Evolutionary conservation across 2,329 filamentous ascomycete species (phyloP).

Genomic region (Colletotrichum limetticola): DNA sequence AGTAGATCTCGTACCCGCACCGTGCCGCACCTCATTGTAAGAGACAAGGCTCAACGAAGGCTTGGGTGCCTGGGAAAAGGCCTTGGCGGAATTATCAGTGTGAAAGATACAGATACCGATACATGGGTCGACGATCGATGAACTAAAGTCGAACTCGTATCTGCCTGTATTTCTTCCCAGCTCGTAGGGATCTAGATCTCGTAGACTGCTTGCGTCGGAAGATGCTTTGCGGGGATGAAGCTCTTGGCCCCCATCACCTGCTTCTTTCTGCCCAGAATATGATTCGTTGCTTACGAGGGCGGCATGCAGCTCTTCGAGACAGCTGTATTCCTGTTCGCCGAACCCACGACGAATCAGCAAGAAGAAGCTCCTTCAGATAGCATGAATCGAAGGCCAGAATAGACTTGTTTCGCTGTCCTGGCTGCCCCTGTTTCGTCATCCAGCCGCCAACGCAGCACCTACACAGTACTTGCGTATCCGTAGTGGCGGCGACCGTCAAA

Average conservation of each 20-base stretch:
- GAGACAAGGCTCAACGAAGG: neutral
- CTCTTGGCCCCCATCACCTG: neutral
- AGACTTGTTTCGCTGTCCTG: constrained; percentile 15
- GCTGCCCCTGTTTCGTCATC: constrained; percentile 14
- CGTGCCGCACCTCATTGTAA: neutral
- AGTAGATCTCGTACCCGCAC: constrained; percentile 24
- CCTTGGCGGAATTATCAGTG: neutral
- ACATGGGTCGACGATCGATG: neutral
- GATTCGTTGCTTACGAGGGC: neutral
- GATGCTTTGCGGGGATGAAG: neutral
- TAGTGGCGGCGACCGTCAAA: constrained; percentile 1
- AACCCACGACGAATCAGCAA: constrained; percentile 6
- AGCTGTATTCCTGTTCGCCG: neutral
- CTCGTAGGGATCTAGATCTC: neutral
- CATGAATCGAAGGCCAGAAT: constrained; percentile 6
- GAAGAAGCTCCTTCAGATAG: neutral
- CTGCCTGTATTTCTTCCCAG: neutral
- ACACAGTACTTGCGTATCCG: too few relatives aligned
- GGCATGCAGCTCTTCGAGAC: constrained; percentile 6
- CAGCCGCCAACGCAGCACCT: neutral
- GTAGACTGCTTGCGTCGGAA: neutral
- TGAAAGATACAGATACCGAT: neutral
- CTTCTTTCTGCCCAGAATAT: constrained; percentile 9
- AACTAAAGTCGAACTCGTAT: neutral
- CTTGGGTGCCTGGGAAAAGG: neutral